Evolutionary conservation across 2,329 filamentous ascomycete genomes (phyloP).

Genomic region (Colletotrichum siamense): DNA sequence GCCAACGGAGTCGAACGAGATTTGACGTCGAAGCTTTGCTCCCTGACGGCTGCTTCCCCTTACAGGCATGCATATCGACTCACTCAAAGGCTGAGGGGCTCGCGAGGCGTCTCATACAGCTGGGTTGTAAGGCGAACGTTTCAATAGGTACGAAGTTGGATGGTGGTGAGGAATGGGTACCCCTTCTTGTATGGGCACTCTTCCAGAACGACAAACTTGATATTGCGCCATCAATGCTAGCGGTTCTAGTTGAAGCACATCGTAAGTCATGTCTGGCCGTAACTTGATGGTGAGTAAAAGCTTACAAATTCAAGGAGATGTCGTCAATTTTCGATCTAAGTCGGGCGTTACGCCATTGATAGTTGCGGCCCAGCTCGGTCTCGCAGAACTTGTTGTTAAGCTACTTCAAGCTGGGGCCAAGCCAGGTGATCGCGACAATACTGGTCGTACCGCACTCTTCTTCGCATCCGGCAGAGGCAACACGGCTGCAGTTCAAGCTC

Average conservation of each 20-base stretch:
- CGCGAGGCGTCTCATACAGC: not conserved
- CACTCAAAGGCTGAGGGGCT: not conserved
- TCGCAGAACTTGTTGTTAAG: not conserved
- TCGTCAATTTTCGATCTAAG: not conserved
- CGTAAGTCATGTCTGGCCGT: not conserved
- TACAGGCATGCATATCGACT: not conserved
- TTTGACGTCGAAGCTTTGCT: not conserved
- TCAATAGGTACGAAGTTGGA: not conserved
- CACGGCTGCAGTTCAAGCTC: not conserved
- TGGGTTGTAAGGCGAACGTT: not conserved
- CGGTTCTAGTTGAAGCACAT: not conserved
- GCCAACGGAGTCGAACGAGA: not conserved
- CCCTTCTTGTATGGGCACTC: not conserved
- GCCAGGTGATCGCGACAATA: not conserved
- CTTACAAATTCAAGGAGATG: not conserved
- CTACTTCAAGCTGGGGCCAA: not conserved
- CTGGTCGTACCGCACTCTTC: not conserved
- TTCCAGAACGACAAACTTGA: not conserved
- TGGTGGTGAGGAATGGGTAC: not conserved
- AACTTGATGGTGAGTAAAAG: not conserved
- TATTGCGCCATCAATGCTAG: not conserved
- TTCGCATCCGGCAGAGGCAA: not conserved
- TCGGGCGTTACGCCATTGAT: not conserved
- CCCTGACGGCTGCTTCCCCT: not conserved
- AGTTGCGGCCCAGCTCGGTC: not conserved